Conservation (phyloP, 1,284 basidiomycete species). For the Xerocomus minutiporus region DNA sequence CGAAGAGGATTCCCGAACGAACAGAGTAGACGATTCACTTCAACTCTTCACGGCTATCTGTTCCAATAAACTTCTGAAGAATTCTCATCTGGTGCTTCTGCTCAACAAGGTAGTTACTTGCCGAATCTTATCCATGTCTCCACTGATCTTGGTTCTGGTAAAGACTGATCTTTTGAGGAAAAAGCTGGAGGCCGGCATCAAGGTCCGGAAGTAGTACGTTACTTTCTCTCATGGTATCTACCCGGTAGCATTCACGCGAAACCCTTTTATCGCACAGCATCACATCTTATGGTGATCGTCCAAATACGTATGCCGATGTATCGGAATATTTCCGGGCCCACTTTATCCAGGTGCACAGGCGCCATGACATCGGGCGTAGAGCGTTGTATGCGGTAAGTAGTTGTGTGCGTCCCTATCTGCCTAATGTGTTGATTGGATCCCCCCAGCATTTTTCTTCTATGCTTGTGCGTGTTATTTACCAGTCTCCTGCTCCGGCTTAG, state of each 20-base stretch:
- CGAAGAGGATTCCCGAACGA: conserved; percentile 72
- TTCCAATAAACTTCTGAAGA: conserved; percentile 66
- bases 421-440: conserved; percentile 13
- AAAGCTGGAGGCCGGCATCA: conserved; percentile 60
- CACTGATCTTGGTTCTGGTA: conserved; percentile 9
- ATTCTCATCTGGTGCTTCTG: conserved; percentile 67
- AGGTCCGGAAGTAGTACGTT: conserved; percentile 67
- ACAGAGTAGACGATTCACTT: conserved; percentile 75
- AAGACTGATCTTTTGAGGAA: conserved; percentile 63
- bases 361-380: conserved; percentile 56
- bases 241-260: conserved; percentile 2
- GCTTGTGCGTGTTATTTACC: conserved; percentile 49
- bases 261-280: conserved; percentile 45
- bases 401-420: conserved; percentile 2
- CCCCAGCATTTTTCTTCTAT: conserved; percentile 70
- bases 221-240: conserved; percentile 1
- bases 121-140: not conserved
- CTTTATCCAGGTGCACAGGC: conserved; percentile 67
- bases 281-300: conserved; percentile 71
- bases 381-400: conserved; percentile 59
- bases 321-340: conserved; percentile 76
- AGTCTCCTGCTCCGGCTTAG: not conserved
- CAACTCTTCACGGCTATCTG: conserved; percentile 72
- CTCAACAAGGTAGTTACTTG: conserved; percentile 60
- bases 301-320: conserved; percentile 66